Base-by-base conservation (phyloP, 2,329 filamentous ascomycete genomes). In the Colletotrichum salicis region DNA sequence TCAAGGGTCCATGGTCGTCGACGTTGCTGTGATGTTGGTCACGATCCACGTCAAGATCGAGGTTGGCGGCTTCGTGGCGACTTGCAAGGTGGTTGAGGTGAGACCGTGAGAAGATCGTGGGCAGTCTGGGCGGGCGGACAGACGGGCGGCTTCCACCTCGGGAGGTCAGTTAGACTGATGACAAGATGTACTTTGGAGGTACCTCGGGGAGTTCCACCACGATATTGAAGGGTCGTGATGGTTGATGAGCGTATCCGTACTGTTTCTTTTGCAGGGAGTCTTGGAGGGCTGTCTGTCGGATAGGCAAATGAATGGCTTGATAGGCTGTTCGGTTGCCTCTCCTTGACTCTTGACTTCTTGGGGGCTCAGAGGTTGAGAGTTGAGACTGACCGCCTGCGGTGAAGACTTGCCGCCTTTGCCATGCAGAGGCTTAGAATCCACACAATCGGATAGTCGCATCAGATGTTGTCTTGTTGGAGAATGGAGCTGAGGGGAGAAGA, bases 401-500 rank as follows among this genome's bases (percentile, higher is more conserved):
- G 64, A 68, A 64, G 52, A 68, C 58, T 56, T 58, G 68, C 68
- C 64, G 54, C 68, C 59, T 35, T 58, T 68, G 48, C 63, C 68
- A 63, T 55, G 13, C 29, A 29, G 41, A 35, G 11, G 41, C 3
- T 11, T 22, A 19, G 41, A 48, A 22, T 19, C 41, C 41, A 48
- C 41, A 48, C 41, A 22, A 48, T 11, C 19, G 41, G 41, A 11
- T 48, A 10, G 41, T 48, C 4, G 41, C 57, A 57, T 67, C 59
- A 54, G 65, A 69, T 60, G 59, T 60, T 64, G 52, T 62, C 35
- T 22, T 56, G 68, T 29, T 60, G 63, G 61, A 37, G 22, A 29
- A 48, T 41, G 62, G 62, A 33, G 56, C 41, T n/a, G 41, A 48
- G 29, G 22, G 29, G 22, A 56, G 29, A 29, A 54, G 22, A 59